Evolutionary conservation across 139 green algal genomes (phyloP), one percentile per base, ranked within the genome.

Genomic region (Chlamydomonas eustigma): DNA sequence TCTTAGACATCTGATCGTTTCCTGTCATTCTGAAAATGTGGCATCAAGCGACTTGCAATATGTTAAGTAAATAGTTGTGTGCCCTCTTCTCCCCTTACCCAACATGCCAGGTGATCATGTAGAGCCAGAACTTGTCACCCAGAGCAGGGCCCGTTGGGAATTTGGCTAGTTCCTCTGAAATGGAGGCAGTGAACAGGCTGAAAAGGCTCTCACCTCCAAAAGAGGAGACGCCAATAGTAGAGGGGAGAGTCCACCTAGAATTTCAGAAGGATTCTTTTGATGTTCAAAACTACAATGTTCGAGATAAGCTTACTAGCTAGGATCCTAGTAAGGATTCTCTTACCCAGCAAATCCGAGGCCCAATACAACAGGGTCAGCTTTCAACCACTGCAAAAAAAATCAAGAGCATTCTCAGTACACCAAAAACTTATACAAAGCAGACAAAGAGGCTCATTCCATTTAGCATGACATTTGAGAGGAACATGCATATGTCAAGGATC

Each of bases 71-170:
- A n/a, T n/a, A n/a, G n/a, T n/a, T n/a, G n/a, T n/a, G n/a, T n/a
- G n/a, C n/a, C n/a, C n/a, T n/a, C n/a, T 32, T 8, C 22, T 30
- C 58, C 18, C 30, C 64, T 72, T 52, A 51, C 33, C 70, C 72
- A 52, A 92, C 52, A 81, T 94, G 89, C 80, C 84, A 94, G 3
- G 84, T 88, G 39, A 90, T 79, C 78, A 94, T 39, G 83, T 91
- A 91, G 36, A 93, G 74, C 90, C 90, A 95, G 85, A 94, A 94
- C 51, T 85, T 79, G 79, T 90, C 84, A 44, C 69, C 71, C 2
- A 97, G 81, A 50, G 85, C 83, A 31, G 92, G 92, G 77, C 92
- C 92, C 25, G 64, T 81, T 65, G 92, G 92, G 89, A 94, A 97
- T 67, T 93, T 76, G 8, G 90, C 84, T 66, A 96, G 86, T 64